phyloP scores from a whole-genome alignment of 257 asterid species.

The Solanum sitiens region DNA sequence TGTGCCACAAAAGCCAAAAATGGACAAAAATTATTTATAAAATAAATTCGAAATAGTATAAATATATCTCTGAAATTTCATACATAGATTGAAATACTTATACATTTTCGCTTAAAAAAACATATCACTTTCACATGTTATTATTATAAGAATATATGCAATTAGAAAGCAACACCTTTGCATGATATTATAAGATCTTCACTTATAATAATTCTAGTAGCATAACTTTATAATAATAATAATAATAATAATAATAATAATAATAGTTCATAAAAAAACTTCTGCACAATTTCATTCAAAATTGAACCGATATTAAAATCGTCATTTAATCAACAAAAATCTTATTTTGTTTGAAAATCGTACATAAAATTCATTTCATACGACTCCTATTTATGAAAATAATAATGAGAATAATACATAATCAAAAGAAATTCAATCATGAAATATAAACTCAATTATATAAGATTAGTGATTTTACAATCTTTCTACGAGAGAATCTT shows the following conservation, averaged over 20 bases:
- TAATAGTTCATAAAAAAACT: neutral
- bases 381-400: neutral
- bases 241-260: too few species aligned
- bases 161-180: neutral
- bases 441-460: neutral
- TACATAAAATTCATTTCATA: neutral
- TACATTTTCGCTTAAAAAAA: neutral
- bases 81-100: fast-evolving
- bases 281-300: neutral
- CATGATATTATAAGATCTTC: neutral
- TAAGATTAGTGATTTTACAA: neutral
- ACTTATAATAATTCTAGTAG: neutral
- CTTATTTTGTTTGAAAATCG: neutral
- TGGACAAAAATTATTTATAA: too few species aligned
- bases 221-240: neutral
- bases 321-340: neutral
- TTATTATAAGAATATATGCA: neutral
- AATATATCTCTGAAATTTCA: too few species aligned
- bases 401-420: neutral
- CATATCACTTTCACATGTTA: neutral
- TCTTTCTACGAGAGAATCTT: neutral
- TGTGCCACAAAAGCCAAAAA: too few species aligned
- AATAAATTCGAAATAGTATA: too few species aligned
- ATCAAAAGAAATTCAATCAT: neutral
- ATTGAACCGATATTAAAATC: neutral